These are phyloP conservation scores for Corchorus capsularis DNA, from an alignment of 345 rosid species.

Conservation along the genomic window DNA sequence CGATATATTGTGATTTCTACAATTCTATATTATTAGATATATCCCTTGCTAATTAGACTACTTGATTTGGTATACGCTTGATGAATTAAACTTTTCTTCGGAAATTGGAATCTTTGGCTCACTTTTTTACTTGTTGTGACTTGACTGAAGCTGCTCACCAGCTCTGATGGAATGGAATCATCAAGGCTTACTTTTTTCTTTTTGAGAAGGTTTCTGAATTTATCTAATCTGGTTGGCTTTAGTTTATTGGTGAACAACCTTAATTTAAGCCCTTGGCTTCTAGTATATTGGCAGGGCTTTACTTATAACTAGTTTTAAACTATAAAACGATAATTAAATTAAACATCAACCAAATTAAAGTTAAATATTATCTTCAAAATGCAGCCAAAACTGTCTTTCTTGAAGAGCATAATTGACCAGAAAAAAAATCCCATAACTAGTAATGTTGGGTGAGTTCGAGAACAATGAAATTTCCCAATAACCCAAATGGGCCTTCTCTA, in stretches of 20 bases:
- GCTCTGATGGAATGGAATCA: neutral
- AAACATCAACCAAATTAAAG: neutral
- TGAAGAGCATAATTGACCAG: neutral
- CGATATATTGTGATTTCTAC: too few species aligned
- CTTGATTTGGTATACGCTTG: neutral
- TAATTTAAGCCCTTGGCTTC: neutral
- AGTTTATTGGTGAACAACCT: neutral
- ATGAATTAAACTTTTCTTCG: neutral
- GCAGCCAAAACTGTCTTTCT: neutral
- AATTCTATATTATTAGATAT: too few species aligned
- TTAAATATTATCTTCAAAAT: neutral
- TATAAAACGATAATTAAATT: neutral
- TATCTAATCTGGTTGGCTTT: neutral
- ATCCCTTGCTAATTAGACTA: neutral
- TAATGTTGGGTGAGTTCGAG: neutral
- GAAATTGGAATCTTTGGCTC: neutral
- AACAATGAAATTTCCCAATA: neutral
- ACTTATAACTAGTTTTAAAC: neutral
- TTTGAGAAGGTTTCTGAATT: neutral
- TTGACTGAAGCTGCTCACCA: slow-evolving; percentile 16
- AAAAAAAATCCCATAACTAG: slow-evolving; percentile 1
- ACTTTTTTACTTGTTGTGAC: neutral
- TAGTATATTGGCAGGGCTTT: slow-evolving; percentile 6
- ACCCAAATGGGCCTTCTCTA: neutral
- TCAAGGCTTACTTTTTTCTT: neutral